Evolutionary conservation across 768 basidiomycete genomes (phyloP).

Genomic region (Trametes punicea): DNA sequence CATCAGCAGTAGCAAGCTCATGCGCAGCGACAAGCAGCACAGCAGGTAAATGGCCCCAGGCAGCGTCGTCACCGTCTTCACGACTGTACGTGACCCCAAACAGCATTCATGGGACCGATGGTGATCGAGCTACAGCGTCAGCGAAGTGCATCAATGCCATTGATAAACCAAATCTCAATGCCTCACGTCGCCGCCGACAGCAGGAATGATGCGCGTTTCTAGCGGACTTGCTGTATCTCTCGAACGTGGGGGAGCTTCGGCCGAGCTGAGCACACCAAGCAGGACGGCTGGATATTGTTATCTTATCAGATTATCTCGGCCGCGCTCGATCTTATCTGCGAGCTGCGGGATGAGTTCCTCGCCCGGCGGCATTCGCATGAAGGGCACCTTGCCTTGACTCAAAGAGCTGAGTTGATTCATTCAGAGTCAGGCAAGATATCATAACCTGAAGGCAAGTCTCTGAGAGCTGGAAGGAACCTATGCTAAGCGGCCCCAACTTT

Average conservation of each 20-base stretch:
- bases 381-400: too few species aligned
- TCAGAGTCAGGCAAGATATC: too few species aligned
- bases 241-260: neutral
- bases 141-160: neutral
- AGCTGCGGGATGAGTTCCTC: too few species aligned
- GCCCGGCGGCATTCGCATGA: too few species aligned
- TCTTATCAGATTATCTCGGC: constrained; percentile 13
- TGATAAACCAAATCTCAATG: neutral
- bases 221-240: too few species aligned
- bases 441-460: too few species aligned
- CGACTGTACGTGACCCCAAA: constrained; percentile 76
- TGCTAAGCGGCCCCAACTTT: too few species aligned
- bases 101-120: constrained; percentile 66
- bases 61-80: constrained; percentile 66
- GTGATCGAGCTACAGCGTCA: constrained; percentile 51
- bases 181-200: neutral
- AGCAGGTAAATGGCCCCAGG: constrained; percentile 55
- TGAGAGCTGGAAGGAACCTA: too few species aligned
- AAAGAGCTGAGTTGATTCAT: too few species aligned
- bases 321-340: constrained; percentile 10
- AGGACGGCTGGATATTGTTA: constrained; percentile 3
- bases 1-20: constrained; percentile 7
- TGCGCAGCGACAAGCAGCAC: constrained; percentile 13
- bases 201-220: too few species aligned
- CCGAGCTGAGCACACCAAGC: neutral